Evolutionary conservation across 306 rosid species (phyloP).

Genomic region (Herpetospermum pedunculosum): DNA sequence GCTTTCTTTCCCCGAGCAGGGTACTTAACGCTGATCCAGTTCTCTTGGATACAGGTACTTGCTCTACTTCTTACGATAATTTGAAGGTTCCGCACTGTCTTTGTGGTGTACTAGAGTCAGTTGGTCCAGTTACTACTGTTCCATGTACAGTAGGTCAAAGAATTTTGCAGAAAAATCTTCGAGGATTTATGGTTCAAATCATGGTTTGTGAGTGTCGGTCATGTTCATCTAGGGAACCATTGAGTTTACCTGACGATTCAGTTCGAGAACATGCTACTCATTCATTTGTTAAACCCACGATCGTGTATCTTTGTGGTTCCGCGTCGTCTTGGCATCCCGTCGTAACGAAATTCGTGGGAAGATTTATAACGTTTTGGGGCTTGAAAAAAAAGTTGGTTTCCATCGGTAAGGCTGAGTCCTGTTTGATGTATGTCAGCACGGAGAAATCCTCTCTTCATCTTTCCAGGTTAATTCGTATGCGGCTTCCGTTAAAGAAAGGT

Average conservation of each 20-base stretch:
- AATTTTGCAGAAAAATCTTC: conserved; percentile 14
- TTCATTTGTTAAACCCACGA: conserved; percentile 31
- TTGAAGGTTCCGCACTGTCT: conserved; percentile 25
- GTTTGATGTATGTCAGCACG: conserved; percentile 51
- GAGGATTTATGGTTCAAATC: conserved; percentile 49
- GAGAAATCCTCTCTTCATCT: conserved; percentile 37
- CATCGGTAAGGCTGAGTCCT: conserved; percentile 41
- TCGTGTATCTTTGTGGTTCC: conserved; percentile 49
- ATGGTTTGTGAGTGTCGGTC: conserved; percentile 45
- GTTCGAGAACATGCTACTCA: conserved; percentile 24
- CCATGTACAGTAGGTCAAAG: conserved; percentile 31
- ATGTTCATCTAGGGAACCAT: conserved; percentile 30
- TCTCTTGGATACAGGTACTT: conserved; percentile 16
- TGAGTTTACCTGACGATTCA: conserved; percentile 13
- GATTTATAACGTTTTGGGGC: conserved; percentile 26
- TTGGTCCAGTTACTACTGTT: conserved; percentile 42
- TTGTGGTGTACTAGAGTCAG: conserved; percentile 41
- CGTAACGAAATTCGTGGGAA: conserved; percentile 43
- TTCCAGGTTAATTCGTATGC: conserved; percentile 20
- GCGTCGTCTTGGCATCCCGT: conserved; percentile 71
- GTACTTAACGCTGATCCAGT: conserved; percentile 15
- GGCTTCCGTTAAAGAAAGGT: conserved; percentile 8
- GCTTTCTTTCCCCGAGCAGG: conserved; percentile 16
- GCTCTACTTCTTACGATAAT: background rate
- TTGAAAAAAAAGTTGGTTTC: conserved; percentile 59